Conservation (phyloP, 23 red algal genomes). For the Gracilaria vermiculophylla region DNA sequence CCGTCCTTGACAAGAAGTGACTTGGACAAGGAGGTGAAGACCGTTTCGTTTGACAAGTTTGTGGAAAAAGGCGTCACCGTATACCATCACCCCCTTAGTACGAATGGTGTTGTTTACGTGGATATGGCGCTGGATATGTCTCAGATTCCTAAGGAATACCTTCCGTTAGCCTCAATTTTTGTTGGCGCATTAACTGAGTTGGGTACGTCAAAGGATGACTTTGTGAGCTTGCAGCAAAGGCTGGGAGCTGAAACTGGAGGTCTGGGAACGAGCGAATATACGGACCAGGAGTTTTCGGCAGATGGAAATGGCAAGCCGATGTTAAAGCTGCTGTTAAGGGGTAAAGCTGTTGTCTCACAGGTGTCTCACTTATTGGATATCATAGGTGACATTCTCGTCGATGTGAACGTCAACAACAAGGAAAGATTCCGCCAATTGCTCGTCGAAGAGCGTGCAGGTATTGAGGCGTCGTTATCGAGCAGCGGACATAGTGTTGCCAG, state of each 20-base stretch:
- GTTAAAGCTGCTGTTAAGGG: slow-evolving; percentile 77
- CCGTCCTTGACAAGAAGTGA: slow-evolving; percentile 68
- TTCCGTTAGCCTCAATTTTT: slow-evolving; percentile 80
- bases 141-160: slow-evolving; percentile 66
- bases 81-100: slow-evolving; percentile 76
- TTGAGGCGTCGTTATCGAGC: slow-evolving; percentile 76
- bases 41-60: slow-evolving; percentile 56
- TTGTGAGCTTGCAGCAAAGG: slow-evolving; percentile 83
- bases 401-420: slow-evolving; percentile 73
- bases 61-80: slow-evolving; percentile 62
- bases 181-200: slow-evolving; percentile 73
- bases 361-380: slow-evolving; percentile 59
- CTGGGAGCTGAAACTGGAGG: slow-evolving; percentile 93
- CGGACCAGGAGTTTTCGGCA: slow-evolving; percentile 56
- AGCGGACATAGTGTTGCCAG: slow-evolving; percentile 79
- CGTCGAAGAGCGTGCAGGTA: slow-evolving; percentile 84
- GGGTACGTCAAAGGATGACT: slow-evolving; percentile 79
- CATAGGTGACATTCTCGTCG: slow-evolving; percentile 76
- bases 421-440: slow-evolving; percentile 88
- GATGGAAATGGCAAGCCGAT: slow-evolving; percentile 72
- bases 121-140: slow-evolving; percentile 86
- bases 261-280: slow-evolving; percentile 45
- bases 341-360: slow-evolving; percentile 71
- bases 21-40: slow-evolving; percentile 76
- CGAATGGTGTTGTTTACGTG: slow-evolving; percentile 91